Base-by-base conservation (phyloP, 768 basidiomycete species). In the Leucocoprinus sp. region DNA sequence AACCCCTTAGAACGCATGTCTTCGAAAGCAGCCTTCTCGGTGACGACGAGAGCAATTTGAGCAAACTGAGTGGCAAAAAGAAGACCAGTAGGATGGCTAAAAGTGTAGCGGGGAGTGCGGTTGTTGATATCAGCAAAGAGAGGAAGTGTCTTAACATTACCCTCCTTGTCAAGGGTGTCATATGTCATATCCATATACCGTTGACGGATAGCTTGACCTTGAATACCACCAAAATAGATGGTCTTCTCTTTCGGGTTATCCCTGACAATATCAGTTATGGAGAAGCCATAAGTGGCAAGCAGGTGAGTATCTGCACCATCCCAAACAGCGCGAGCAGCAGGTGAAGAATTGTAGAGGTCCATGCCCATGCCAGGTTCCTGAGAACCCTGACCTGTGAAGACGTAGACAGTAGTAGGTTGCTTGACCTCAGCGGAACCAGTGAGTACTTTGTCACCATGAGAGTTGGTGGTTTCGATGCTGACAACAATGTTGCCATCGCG, bases 181-280 rank as follows among this genome's bases (percentile, higher is more conserved):
- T 97, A 98, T 4, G 88, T 86, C 87, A 99, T 96, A 55, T 93
- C 93, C 91, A 98, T 98, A 68, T 99, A 99, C n/a, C 96, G 82
- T 57, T 93, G 88, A 22, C 96, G 88, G 52, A 98, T 98, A 2
- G 84, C 93, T 61, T 98, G 95, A 31, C 96, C 96, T 68, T 97
- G 97, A 65, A 98, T 89, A 61, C 96, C 96, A 71, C 96, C 96
- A 54, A 99, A 99, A 65, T 99, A 95, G 55, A 99, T 84, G 0
- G 93, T 99, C 72, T 97, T 92, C 65, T 88, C 82, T 74, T 93
- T 96, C 15, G 95, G 93, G 62, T 98, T 97, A 62, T 93, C 86
- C 69, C 93, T 95, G 65, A 99, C 95, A 55, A 99, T 96, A 62
- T 99, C 93, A 57, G 97, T 72, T 61, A 99, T 98, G 4, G 95